Conservation (phyloP, 768 basidiomycete species). For the Leucocoprinus leucothites region DNA sequence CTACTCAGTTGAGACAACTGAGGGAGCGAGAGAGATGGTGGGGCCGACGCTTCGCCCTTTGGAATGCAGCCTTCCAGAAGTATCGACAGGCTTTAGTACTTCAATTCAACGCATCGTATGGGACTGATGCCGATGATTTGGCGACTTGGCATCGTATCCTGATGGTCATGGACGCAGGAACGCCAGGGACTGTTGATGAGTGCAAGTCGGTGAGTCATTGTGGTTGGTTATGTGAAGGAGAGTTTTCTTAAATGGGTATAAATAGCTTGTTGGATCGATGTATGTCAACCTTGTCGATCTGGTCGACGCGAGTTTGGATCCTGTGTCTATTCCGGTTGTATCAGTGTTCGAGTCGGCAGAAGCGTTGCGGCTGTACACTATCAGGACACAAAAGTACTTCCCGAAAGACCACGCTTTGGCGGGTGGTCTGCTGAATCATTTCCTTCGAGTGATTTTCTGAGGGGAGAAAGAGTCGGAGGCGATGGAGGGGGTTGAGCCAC, state of each 20-base stretch:
- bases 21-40: not conserved
- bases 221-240: not conserved
- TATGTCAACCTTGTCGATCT: conserved; percentile 34
- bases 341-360: conserved; percentile 18
- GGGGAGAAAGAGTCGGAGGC: too few relatives aligned
- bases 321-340: conserved; percentile 5
- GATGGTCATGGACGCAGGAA: not conserved
- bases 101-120: conserved; percentile 26
- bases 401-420: conserved; percentile 23
- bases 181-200: conserved; percentile 2
- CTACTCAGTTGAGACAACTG: conserved; percentile 4
- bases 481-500: not conserved
- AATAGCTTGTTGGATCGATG: conserved; percentile 20
- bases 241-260: not conserved
- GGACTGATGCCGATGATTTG: conserved; percentile 24
- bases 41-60: not conserved
- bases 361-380: conserved; percentile 26
- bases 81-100: conserved; percentile 23
- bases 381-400: conserved; percentile 21
- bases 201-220: conserved; percentile 2
- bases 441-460: conserved; percentile 23
- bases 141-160: conserved; percentile 17
- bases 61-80: conserved; percentile 9
- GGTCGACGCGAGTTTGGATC: conserved; percentile 4
- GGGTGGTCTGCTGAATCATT: conserved; percentile 22